A percentile compares a stretch with the other conserved stretches of the same genome.
Evolutionary conservation across 1,284 basidiomycete species (phyloP).

Genomic region (Chondrostereum purpureum): DNA sequence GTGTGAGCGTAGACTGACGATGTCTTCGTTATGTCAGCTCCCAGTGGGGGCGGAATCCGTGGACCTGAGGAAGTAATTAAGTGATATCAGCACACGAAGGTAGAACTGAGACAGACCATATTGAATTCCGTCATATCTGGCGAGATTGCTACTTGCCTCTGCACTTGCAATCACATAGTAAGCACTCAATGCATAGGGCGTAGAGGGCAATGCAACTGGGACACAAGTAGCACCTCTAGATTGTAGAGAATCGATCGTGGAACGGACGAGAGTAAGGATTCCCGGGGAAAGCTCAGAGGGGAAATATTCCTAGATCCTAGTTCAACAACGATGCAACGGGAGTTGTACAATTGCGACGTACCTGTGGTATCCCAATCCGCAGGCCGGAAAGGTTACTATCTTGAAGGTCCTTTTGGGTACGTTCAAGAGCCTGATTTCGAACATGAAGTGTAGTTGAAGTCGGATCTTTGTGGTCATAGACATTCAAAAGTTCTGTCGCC

Average conservation of each 20-base stretch:
- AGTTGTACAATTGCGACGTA: constrained; percentile 15
- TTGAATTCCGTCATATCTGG: constrained; percentile 82
- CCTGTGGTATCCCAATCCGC: constrained; percentile 45
- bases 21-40: constrained; percentile 37
- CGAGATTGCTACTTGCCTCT: constrained; percentile 91
- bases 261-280: constrained; percentile 42
- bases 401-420: constrained; percentile 21
- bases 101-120: constrained; percentile 41
- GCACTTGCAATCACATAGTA: constrained; percentile 96
- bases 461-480: constrained; percentile 73
- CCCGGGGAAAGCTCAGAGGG: constrained; percentile 59
- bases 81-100: not conserved
- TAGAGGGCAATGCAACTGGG: constrained; percentile 75
- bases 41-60: constrained; percentile 37
- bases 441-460: constrained; percentile 53
- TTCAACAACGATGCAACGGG: not conserved
- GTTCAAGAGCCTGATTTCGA: constrained; percentile 25
- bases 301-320: constrained; percentile 67
- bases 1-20: constrained; percentile 49
- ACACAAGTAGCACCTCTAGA: constrained; percentile 62
- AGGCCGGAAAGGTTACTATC: not conserved
- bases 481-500: constrained; percentile 51
- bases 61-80: constrained; percentile 30
- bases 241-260: constrained; percentile 44
- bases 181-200: constrained; percentile 77